These are phyloP conservation scores for Aspergillus sp. DNA, from an alignment of 2,329 filamentous ascomycete species.

Conservation along the genomic window DNA sequence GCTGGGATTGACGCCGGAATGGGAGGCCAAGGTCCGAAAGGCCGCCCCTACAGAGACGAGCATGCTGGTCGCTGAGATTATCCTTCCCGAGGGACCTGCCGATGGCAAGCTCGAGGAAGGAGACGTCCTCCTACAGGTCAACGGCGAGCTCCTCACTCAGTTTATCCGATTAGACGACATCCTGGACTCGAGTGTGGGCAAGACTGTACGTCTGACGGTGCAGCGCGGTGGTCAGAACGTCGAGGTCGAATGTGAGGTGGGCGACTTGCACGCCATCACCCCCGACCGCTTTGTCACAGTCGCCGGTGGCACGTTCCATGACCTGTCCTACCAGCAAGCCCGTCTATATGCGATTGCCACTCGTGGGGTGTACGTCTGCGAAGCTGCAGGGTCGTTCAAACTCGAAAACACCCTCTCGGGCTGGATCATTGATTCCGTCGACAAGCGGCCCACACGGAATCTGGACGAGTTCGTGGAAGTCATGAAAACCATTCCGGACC, in stretches of 20 bases:
- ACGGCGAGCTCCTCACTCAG: slow-evolving; percentile 86
- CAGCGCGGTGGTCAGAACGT: slow-evolving; percentile 87
- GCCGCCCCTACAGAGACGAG: slow-evolving; percentile 90
- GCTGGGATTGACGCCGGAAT: slow-evolving; percentile 76
- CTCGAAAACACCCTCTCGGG: slow-evolving; percentile 88
- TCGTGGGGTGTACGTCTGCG: slow-evolving; percentile 90
- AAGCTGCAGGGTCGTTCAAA: slow-evolving; percentile 90
- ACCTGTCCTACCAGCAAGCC: slow-evolving; percentile 97
- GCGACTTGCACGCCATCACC: slow-evolving; percentile 89
- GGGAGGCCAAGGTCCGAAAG: slow-evolving; percentile 80
- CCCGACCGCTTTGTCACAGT: slow-evolving; percentile 95
- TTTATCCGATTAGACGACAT: slow-evolving; percentile 91
- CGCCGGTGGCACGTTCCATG: slow-evolving; percentile 90
- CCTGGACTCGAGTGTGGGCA: slow-evolving; percentile 79
- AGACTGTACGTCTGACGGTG: slow-evolving; percentile 74
- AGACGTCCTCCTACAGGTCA: slow-evolving; percentile 89
- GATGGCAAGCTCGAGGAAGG: slow-evolving; percentile 87
- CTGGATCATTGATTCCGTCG: slow-evolving; percentile 89
- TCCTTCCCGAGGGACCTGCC: slow-evolving; percentile 85
- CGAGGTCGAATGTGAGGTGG: slow-evolving; percentile 79
- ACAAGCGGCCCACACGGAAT: slow-evolving; percentile 87
- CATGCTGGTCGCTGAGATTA: slow-evolving; percentile 94
- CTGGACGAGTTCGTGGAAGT: slow-evolving; percentile 87
- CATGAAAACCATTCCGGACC: slow-evolving; percentile 78
- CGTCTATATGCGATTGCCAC: slow-evolving; percentile 89